phyloP scores from a whole-genome alignment of 108 stramenopile species.

The Cyclotella sp. region DNA sequence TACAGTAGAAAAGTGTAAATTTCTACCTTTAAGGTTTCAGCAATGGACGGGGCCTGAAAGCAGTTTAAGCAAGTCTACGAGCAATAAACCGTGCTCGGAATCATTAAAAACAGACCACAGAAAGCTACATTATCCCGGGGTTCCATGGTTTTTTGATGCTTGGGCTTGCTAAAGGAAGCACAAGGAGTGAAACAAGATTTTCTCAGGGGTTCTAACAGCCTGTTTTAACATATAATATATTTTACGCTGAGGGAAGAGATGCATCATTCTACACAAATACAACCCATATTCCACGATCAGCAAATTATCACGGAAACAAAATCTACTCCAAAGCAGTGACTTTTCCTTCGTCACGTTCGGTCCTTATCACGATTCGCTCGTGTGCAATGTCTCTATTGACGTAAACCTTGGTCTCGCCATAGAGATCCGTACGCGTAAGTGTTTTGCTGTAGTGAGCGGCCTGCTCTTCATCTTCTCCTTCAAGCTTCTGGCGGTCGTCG shows the following conservation, averaged over 20 bases:
- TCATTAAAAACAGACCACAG: too few species aligned
- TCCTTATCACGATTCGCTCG: constrained; percentile 46
- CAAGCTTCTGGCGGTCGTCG: constrained; percentile 59
- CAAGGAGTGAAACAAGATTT: too few species aligned
- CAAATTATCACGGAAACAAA: neutral
- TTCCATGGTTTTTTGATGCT: too few species aligned
- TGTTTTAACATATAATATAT: too few species aligned
- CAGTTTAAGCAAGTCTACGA: too few species aligned
- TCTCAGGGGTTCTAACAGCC: too few species aligned
- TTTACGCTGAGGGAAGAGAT: neutral
- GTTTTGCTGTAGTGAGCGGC: constrained; percentile 68
- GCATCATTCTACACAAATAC: neutral
- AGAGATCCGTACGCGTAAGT: constrained; percentile 47
- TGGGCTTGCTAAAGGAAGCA: too few species aligned
- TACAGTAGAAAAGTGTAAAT: too few species aligned
- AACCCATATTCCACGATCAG: neutral
- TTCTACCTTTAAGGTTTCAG: too few species aligned
- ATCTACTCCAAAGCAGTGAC: constrained; percentile 2
- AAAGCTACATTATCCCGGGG: too few species aligned
- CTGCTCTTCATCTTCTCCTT: constrained; percentile 49
- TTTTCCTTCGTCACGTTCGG: constrained; percentile 5
- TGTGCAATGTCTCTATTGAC: constrained; percentile 47
- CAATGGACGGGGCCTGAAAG: too few species aligned
- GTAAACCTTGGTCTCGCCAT: constrained; percentile 49
- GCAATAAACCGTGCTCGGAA: too few species aligned